Base-by-base conservation (phyloP, 2,329 filamentous ascomycete genomes). In the Metarhizium rileyi region DNA sequence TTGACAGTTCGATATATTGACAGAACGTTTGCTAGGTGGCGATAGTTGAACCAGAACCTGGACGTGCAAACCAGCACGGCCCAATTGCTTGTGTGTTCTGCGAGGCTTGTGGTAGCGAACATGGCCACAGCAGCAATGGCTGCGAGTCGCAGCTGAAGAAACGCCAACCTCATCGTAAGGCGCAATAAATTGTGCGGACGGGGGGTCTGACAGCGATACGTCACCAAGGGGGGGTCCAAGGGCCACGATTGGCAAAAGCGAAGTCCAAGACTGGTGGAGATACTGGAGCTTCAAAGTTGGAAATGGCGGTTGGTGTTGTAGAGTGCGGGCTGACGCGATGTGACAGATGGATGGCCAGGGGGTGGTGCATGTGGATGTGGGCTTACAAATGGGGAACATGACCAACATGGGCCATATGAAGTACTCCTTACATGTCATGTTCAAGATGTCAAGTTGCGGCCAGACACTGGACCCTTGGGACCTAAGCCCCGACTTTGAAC, bases 41-140 rank as follows among this genome's bases (percentile, higher is more conserved):
- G 87, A 70, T 98, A 98, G 73, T 98, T 98, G 82, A 98, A 98
- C 93, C 93, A 98, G 77, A 98, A 98, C 48, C 93, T 87, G 48
- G 93, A 98, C 5, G 93, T 98, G 56, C 87, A 93, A 52, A 98
- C 93, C n/a, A 98, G 83, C 54, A 98, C 93, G 9, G 93, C 93
- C 93, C 93, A 98, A 71, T 98, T 98, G 65, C 89, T 96, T 16
- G 93, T 98, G 71, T 98, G 93, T 60, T 91, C 85, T 57, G 82
- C 80, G 26, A 75, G 70, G 52, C 73, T 69, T 23, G 61, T 59
- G 8, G 74, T 65, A 49, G 70, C 64, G 44, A 81, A 63, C 50
- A 80, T 59, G 51, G 72, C 59, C 38, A 73, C 67, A 43, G 68
- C 67, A 43, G 68, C 72, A 60, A 77, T 61, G 49, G 80, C 66